phyloP scores from a whole-genome alignment of 176 grass and related monocot genomes.

The Musa itinerans region DNA sequence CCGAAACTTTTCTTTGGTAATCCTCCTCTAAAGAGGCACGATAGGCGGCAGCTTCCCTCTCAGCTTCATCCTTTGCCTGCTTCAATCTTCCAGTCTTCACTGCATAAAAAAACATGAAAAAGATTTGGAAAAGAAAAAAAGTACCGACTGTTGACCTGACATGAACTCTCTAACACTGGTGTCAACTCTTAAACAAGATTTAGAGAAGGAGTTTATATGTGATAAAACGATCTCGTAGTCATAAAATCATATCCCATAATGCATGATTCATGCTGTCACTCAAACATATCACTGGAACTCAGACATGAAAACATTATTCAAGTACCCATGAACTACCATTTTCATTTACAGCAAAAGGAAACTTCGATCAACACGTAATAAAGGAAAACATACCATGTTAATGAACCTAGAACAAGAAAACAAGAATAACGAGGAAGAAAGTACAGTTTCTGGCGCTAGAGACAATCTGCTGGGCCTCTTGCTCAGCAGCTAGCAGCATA shows the following conservation, averaged over 20 bases:
- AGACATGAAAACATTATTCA: no score
- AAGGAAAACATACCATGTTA: background rate
- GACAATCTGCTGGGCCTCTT: conserved; percentile 1
- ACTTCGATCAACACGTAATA: no score
- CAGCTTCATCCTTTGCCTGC: conserved; percentile 89
- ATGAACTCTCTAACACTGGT: background rate
- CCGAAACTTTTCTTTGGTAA: conserved; percentile 65
- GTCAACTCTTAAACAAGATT: background rate
- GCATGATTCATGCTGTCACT: no score
- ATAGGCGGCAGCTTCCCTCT: conserved; percentile 65
- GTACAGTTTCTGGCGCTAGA: conserved; percentile 3
- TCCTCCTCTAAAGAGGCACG: conserved; percentile 68
- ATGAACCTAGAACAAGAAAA: background rate
- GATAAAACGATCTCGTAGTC: no score
- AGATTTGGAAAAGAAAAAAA: no score
- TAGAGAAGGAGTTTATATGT: background rate
- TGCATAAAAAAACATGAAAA: conserved; percentile 2
- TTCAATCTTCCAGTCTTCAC: conserved; percentile 67
- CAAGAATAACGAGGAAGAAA: background rate
- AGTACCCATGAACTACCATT: background rate
- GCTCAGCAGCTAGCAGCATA: conserved; percentile 9
- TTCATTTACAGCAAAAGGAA: background rate
- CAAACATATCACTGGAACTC: no score
- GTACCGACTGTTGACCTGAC: no score
- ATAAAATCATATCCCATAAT: no score